Evolutionary conservation across 345 rosid species (phyloP), one percentile per base, ranked within the genome.

Genomic region (Alliaria petiolata): DNA sequence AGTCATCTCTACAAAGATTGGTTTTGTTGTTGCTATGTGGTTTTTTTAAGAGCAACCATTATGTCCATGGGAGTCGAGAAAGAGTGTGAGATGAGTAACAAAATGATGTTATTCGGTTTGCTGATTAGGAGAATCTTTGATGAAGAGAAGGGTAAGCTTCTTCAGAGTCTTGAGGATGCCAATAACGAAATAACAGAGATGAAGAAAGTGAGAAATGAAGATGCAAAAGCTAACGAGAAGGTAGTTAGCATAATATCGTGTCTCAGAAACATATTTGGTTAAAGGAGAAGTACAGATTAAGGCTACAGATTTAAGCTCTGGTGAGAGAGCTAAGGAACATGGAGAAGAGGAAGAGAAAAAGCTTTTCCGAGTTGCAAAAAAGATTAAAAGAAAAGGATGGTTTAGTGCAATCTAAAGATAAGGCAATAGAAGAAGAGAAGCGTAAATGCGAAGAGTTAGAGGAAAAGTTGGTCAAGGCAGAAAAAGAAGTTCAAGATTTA

Each of bases 141-240:
- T 79, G 85, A 69, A 47, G 85, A 68, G 38, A 74, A 64, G 43
- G 7, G 8, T 13, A 73, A 80, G 71, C 85, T 89, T 71, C 76
- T 75, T 14, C 77, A 51, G 45, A 81, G 83, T 74, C 86, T 91
- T 8, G 81, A 83, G 79, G 70, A 51, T 19, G 86, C 88, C 16
- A 84, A 83, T 63, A 76, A 68, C 44, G 89, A 83, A 83, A 85
- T 89, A 14, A 78, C 66, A 46, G 88, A 79, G 81, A 59, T 91
- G 63, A 85, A 83, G 85, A 83, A 84, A 74, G 60, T 75, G 50
- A 85, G 97, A 62, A 83, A 65, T 0, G 95, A 86, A 81, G 97
- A 89, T 64, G 97, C 93, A 5, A 91, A 80, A 71, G 99, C 97
- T 7, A 95, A 91, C 54, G 99, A 95, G 88, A 95, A 89, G 65